These are phyloP conservation scores for Artemisia argyi DNA, from an alignment of 129 eudicot genomes.

Conservation along the genomic window DNA sequence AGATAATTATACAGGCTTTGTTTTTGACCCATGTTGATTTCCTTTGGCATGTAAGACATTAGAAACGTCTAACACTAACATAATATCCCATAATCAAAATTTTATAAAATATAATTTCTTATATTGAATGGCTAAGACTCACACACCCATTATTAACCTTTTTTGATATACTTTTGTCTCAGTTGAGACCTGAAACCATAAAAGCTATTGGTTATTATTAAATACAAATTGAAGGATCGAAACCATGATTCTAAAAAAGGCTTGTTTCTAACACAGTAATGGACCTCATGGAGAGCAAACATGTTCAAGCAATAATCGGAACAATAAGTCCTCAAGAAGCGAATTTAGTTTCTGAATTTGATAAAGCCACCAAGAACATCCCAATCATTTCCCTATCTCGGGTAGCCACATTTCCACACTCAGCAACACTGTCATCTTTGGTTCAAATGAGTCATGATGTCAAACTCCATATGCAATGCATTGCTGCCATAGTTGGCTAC, in stretches of 20 bases:
- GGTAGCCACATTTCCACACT: conserved; percentile 21
- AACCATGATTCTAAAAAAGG: neutral
- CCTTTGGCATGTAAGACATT: too few relatives aligned
- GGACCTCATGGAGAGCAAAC: conserved; percentile 30
- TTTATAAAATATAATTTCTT: too few relatives aligned
- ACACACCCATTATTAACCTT: too few relatives aligned
- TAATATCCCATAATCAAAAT: too few relatives aligned
- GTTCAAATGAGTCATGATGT: conserved; percentile 45
- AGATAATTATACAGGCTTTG: too few relatives aligned
- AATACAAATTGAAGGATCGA: too few relatives aligned
- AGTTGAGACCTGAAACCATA: too few relatives aligned
- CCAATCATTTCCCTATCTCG: conserved; percentile 49
- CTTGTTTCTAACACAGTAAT: conserved; percentile 35
- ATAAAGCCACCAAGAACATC: conserved; percentile 17
- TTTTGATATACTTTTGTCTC: too few relatives aligned
- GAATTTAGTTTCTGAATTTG: conserved; percentile 34
- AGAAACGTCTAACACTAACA: too few relatives aligned
- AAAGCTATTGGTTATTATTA: too few relatives aligned
- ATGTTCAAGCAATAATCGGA: conserved; percentile 44
- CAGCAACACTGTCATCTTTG: conserved; percentile 20
- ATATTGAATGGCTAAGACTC: too few relatives aligned
- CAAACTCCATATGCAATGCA: conserved; percentile 45
- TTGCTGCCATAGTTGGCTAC: conserved; percentile 52
- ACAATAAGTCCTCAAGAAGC: conserved; percentile 44
- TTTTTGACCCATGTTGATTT: too few relatives aligned